These are phyloP conservation scores for Fusarium stilboides DNA, from an alignment of 2,329 filamentous ascomycete species.

Conservation along the genomic window DNA sequence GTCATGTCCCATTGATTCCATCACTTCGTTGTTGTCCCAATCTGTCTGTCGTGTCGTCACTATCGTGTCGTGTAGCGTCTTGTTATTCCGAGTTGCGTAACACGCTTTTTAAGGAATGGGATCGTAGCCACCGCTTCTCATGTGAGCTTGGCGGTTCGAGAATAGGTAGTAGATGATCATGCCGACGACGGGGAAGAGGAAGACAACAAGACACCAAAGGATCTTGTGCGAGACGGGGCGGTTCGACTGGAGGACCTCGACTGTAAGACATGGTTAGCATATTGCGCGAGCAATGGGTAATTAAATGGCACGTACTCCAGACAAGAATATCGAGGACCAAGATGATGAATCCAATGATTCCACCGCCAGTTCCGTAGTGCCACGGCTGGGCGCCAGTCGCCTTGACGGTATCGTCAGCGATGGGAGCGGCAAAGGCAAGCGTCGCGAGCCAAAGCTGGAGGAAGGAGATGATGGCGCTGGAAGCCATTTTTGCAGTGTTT, in stretches of 20 bases:
- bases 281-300: not conserved
- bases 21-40: not conserved
- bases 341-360: constrained; percentile 73
- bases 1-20: accelerated
- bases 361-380: constrained; percentile 74
- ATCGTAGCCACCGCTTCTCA: constrained; percentile 69
- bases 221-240: constrained; percentile 71
- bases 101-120: constrained; percentile 44
- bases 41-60: not conserved
- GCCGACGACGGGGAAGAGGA: constrained; percentile 75
- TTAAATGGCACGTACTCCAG: constrained; percentile 65
- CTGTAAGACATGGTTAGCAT: constrained; percentile 54
- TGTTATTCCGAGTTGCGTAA: not conserved
- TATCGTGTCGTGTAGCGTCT: too few relatives aligned
- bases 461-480: constrained; percentile 36
- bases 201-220: constrained; percentile 74
- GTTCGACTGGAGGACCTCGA: constrained; percentile 76
- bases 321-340: constrained; percentile 75
- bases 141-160: constrained; percentile 72
- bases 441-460: constrained; percentile 62
- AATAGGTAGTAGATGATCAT: constrained; percentile 76
- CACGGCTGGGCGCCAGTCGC: constrained; percentile 61
- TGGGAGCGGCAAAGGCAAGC: constrained; percentile 63
- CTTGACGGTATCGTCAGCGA: constrained; percentile 48
- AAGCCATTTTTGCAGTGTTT: constrained; percentile 23